Base-by-base conservation (phyloP, 2,329 filamentous ascomycete species). In the Sphaerulina vaccinii region DNA sequence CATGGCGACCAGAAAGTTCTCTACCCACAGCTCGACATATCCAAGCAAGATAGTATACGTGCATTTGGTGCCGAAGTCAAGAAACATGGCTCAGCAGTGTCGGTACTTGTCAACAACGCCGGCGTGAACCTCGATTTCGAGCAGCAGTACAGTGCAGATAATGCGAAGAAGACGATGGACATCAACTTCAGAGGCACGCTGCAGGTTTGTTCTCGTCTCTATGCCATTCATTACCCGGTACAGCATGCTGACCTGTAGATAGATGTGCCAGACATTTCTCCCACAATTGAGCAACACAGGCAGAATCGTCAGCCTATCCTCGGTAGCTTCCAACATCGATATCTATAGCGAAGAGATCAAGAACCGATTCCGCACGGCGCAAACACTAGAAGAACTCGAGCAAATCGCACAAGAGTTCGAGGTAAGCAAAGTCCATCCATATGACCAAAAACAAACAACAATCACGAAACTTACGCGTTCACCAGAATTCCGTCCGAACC, bases 51-150 rank as follows among this genome's bases (percentile, higher is more conserved):
- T 8, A 67, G 65, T 38, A 64, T 72, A 37, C 40, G 55, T 7
- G 56, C 53, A 1, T 64, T 71, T 16, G 53, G 60, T 11, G 49
- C 63, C 18, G 56, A 62, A 8, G 60, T 68, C 48, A 57, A 60
- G 16, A 44, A 59, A 27, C 50, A 60, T 24, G 61, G 58, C 9
- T 47, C 49, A 10, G 27, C 6, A 1, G 51, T 71, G 5, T 65
- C 68, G 44, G 65, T 71, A 4, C 58, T 72, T 19, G 62, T 73
- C 49, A 69, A 71, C 53, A 71, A 71, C 61, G 67, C 68, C 2
- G 64, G 64, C n/a, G 55, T 69, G 32, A 69, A 69, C 24, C 57
- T 65, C 15, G 64, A 68, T 49, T 45, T 36, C 1, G 45, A 23
- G 21, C 47, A 63, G 27, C 22, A 47, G 3, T 63, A 68, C 44